phyloP scores from a whole-genome alignment of 257 asterid species.

The Petunia secreta region DNA sequence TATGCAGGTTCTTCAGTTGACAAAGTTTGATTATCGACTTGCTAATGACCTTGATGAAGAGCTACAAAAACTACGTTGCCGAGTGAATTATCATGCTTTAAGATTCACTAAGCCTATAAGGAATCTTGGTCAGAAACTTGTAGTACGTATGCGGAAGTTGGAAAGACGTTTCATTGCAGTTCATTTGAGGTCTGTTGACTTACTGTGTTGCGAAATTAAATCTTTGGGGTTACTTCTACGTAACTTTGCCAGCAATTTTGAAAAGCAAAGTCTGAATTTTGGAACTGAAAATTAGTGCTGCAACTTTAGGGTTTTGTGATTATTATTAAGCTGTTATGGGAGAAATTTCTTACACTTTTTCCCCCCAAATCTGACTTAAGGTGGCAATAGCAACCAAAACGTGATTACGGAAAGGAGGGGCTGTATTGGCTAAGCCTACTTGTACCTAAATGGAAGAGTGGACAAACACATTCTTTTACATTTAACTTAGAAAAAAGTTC shows the following conservation, averaged over 20 bases:
- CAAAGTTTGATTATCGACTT: conserved; percentile 96
- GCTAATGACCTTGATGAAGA: conserved; percentile 85
- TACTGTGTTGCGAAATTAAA: neutral
- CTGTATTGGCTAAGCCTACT: neutral
- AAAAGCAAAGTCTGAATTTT: conserved; percentile 4
- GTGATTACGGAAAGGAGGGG: neutral
- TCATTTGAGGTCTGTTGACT: conserved; percentile 77
- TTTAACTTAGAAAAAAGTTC: neutral
- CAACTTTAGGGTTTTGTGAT: neutral
- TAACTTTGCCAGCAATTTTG: neutral
- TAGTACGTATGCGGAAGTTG: conserved; percentile 80
- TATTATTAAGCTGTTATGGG: neutral
- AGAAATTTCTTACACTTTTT: neutral
- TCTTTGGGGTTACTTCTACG: neutral
- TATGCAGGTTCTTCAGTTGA: conserved; percentile 96
- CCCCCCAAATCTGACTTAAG: neutral
- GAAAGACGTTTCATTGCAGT: conserved; percentile 82
- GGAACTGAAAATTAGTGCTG: conserved; percentile 23
- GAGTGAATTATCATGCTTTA: conserved; percentile 92
- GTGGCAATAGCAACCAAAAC: neutral
- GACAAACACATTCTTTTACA: neutral
- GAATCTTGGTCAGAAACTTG: conserved; percentile 80
- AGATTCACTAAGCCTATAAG: conserved; percentile 85
- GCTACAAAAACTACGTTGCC: conserved; percentile 88
- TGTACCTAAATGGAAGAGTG: neutral